phyloP scores from a whole-genome alignment of 805 yeast species.

The Candida quercuum region DNA sequence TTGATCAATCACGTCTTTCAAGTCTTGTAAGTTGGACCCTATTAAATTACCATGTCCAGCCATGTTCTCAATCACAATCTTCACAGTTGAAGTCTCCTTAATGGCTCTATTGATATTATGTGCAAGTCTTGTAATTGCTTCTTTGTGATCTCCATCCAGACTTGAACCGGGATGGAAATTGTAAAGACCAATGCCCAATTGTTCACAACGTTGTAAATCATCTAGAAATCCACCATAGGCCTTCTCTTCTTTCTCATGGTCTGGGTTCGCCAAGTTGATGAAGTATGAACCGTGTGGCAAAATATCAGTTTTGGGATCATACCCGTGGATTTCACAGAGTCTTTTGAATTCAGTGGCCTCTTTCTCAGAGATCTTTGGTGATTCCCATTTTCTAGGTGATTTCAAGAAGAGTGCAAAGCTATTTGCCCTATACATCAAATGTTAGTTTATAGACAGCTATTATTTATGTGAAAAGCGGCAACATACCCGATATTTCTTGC shows the following conservation, averaged over 20 bases:
- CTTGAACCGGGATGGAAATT: constrained; percentile 94
- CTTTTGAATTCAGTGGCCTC: constrained; percentile 64
- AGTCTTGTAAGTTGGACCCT: constrained; percentile 76
- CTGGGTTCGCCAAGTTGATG: constrained; percentile 91
- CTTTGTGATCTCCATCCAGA: constrained; percentile 60
- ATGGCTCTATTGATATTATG: constrained; percentile 76
- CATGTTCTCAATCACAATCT: constrained; percentile 92
- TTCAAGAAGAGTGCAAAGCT: constrained; percentile 89
- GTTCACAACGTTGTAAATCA: constrained; percentile 84
- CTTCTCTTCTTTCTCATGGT: constrained; percentile 66
- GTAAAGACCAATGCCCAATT: constrained; percentile 75
- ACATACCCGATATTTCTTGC: constrained; percentile 46
- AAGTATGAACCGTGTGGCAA: constrained; percentile 95
- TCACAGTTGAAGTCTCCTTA: constrained; percentile 67
- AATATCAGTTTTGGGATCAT: constrained; percentile 70
- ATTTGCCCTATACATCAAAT: constrained; percentile 41
- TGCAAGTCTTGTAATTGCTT: constrained; percentile 68
- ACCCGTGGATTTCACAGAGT: constrained; percentile 57
- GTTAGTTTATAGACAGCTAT: neutral
- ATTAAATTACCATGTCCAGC: constrained; percentile 94
- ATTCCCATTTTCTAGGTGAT: constrained; percentile 86
- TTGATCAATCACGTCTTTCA: constrained; percentile 65
- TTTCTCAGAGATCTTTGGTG: constrained; percentile 65
- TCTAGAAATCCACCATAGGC: constrained; percentile 78
- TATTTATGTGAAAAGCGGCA: neutral